phyloP scores from a whole-genome alignment of 257 asterid species.

The Ballota nigra region DNA sequence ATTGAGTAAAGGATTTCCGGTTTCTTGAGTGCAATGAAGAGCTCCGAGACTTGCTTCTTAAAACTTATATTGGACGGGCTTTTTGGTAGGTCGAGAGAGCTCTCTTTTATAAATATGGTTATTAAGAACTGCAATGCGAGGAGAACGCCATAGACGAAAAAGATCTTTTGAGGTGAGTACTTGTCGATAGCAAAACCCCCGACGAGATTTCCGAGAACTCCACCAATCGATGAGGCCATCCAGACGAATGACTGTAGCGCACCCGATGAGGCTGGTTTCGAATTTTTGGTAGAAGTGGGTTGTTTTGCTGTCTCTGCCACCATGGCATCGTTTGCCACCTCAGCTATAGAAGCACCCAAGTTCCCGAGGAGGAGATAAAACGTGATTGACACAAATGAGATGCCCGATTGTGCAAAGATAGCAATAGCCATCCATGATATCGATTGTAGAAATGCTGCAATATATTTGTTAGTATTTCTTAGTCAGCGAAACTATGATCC shows the following conservation, averaged over 20 bases:
- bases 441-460: constrained; percentile 85
- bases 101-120: constrained; percentile 58
- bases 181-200: constrained; percentile 64
- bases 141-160: constrained; percentile 53
- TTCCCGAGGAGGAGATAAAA: constrained; percentile 82
- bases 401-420: constrained; percentile 47
- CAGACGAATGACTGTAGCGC: constrained; percentile 86
- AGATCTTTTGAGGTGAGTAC: constrained; percentile 55
- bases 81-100: constrained; percentile 69
- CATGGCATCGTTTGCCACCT: constrained; percentile 96
- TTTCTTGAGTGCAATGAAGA: constrained; percentile 49
- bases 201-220: constrained; percentile 72
- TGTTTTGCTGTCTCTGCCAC: constrained; percentile 84
- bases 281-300: constrained; percentile 40
- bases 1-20: constrained; percentile 68
- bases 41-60: constrained; percentile 58
- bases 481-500: constrained; percentile 2
- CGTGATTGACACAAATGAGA: constrained; percentile 63
- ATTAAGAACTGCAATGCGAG: constrained; percentile 62
- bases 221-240: constrained; percentile 90
- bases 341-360: constrained; percentile 87
- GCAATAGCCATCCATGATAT: constrained; percentile 80
- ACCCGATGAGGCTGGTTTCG: constrained; percentile 57
- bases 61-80: constrained; percentile 41
- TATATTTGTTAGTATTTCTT: constrained; percentile 3